Percentiles rank a stretch among this genome's conserved stretches.
Evolutionary conservation across 495 filamentous ascomycete genomes (phyloP).

Genomic region (Lophium mytilinum): DNA sequence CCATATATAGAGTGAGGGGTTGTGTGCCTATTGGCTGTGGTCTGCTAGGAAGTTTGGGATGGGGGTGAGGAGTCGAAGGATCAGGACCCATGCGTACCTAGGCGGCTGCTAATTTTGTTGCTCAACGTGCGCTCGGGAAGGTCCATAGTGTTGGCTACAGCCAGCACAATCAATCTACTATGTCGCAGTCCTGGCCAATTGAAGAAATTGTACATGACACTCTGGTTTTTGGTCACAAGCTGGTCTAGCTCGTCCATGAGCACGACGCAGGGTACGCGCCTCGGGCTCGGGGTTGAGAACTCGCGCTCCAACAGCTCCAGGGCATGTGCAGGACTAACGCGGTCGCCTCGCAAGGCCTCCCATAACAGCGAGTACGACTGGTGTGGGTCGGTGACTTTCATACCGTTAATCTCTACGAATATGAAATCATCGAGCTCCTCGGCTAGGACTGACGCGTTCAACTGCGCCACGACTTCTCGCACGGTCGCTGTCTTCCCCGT

Average conservation of each 20-base stretch:
- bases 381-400: constrained; percentile 98
- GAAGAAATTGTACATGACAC: constrained; percentile 99
- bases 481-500: constrained; percentile 98
- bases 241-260: constrained; percentile 99
- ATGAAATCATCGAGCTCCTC: constrained; percentile 99
- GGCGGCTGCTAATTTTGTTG: constrained; percentile 93
- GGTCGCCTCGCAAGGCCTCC: constrained; percentile 90
- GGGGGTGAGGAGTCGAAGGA: constrained; percentile 10
- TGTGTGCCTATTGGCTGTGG: background rate
- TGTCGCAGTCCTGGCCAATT: constrained; percentile 96
- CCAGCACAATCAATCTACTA: constrained; percentile 86
- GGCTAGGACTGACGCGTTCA: constrained; percentile 72
- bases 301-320: constrained; percentile 84
- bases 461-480: constrained; percentile 82
- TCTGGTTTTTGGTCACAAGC: constrained; percentile 92
- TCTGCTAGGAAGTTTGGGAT: background rate
- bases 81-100: constrained; percentile 42
- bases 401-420: constrained; percentile 98
- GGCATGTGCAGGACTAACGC: constrained; percentile 86
- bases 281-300: constrained; percentile 81
- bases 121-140: constrained; percentile 90
- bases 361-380: constrained; percentile 93
- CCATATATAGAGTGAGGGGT: background rate
- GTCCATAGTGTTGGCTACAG: constrained; percentile 99
- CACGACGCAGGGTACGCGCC: constrained; percentile 90